Conservation (phyloP, 208 protist species). For the Endotrypanum monterogeii region DNA sequence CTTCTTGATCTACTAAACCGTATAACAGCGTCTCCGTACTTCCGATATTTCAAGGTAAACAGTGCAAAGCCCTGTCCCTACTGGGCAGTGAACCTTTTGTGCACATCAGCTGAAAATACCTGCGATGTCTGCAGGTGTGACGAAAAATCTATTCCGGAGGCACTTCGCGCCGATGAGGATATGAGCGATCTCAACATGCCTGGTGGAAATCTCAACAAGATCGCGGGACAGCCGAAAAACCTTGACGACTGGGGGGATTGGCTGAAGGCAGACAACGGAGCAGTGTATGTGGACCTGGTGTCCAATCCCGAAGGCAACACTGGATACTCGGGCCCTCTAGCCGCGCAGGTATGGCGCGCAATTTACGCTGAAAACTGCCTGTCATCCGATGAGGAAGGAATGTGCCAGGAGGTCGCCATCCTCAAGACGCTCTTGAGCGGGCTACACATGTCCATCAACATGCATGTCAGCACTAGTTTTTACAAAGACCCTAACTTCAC, state of each 20-base stretch:
- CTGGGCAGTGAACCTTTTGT: slow-evolving; percentile 84
- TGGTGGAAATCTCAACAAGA: slow-evolving; percentile 35
- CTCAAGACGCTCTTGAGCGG: slow-evolving; percentile 82
- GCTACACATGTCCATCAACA: slow-evolving; percentile 86
- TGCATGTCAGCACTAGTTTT: slow-evolving; percentile 87
- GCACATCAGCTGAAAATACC: slow-evolving; percentile 70
- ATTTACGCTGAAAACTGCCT: slow-evolving; percentile 90
- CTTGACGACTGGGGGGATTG: slow-evolving; percentile 63
- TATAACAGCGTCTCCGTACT: slow-evolving; percentile 76
- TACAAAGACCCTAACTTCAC: slow-evolving; percentile 65
- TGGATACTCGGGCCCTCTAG: slow-evolving; percentile 80
- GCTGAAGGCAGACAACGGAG: slow-evolving; percentile 39
- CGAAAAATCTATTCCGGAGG: slow-evolving; percentile 64
- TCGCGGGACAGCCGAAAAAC: slow-evolving; percentile 31
- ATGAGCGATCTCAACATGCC: slow-evolving; percentile 74
- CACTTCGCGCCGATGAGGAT: slow-evolving; percentile 59
- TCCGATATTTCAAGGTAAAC: slow-evolving; percentile 91
- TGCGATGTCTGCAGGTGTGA: slow-evolving; percentile 87
- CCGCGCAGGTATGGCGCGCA: slow-evolving; percentile 73
- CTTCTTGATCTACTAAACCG: slow-evolving; percentile 66
- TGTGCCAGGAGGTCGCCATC: slow-evolving; percentile 65
- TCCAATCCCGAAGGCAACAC: slow-evolving; percentile 88
- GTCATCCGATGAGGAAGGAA: slow-evolving; percentile 15
- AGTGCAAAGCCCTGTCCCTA: slow-evolving; percentile 82
- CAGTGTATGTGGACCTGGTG: slow-evolving; percentile 82